Evolutionary conservation across 192 early-diverging fungal genomes (phyloP).

Genomic region (Rhizophlyctis rosea): DNA sequence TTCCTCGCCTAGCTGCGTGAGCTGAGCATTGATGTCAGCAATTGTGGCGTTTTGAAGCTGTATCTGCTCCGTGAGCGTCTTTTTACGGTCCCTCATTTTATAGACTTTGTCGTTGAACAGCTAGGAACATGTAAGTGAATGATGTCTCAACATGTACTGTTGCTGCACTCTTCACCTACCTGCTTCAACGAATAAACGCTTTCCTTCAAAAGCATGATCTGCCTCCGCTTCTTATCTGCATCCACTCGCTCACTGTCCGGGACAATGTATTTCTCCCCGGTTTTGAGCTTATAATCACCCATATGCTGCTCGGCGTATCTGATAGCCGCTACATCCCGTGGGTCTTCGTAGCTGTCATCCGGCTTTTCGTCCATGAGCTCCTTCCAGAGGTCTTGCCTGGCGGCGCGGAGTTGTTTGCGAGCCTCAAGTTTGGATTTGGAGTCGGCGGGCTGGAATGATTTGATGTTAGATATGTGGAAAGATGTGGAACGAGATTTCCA

Average conservation of each 20-base stretch:
- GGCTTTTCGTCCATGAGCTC: constrained; percentile 58
- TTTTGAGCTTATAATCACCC: constrained; percentile 67
- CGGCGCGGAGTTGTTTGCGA: constrained; percentile 50
- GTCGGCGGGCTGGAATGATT: constrained; percentile 24
- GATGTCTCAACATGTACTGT: background rate
- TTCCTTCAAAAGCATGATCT: constrained; percentile 53
- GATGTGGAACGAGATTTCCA: too few relatives aligned
- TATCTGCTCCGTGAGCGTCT: constrained; percentile 30
- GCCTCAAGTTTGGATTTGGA: constrained; percentile 53
- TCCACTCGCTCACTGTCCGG: constrained; percentile 63
- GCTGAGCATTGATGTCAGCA: constrained; percentile 33
- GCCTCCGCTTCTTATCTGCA: constrained; percentile 60
- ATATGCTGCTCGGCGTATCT: constrained; percentile 55
- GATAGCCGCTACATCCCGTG: constrained; percentile 55
- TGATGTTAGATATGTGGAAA: too few relatives aligned
- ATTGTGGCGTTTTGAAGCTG: constrained; percentile 31
- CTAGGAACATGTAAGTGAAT: too few relatives aligned
- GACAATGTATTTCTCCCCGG: constrained; percentile 64
- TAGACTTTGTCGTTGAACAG: constrained; percentile 50
- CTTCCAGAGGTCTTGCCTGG: constrained; percentile 50
- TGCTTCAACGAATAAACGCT: constrained; percentile 55
- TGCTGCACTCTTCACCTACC: too few relatives aligned
- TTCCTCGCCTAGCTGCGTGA: constrained; percentile 33
- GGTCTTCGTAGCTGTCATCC: constrained; percentile 59
- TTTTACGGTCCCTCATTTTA: constrained; percentile 36